Evolutionary conservation across 495 filamentous ascomycete genomes (phyloP), one percentile per base, ranked within the genome.

Genomic region (Penicillium chermesinum): DNA sequence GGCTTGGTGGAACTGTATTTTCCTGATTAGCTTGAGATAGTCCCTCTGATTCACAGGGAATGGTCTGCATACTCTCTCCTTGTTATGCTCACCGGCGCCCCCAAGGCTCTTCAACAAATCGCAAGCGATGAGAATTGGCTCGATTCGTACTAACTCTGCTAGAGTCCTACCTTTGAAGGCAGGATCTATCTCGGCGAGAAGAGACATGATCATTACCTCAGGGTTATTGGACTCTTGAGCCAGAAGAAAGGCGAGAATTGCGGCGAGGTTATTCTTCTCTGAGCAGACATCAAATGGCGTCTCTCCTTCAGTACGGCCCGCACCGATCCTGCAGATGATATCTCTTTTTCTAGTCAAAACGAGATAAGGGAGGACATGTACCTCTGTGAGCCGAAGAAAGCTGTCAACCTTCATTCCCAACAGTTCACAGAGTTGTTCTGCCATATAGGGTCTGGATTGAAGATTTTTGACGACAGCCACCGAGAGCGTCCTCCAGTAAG

Each of bases 401-500:
- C 85, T 80, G 19, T 78, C 63, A 2, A 95, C 77, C 38, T 79
- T 84, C 58, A 88, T 80, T 18, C 79, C 78, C 21, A 95, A 69
- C 32, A 96, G 59, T 49, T 94, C 88, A 15, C 90, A 87, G 14
- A 98, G 72, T 32, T 85, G 73, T 50, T 88, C 85, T 7, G 83
- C 83, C 55, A 88, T 87, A 58, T 95, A 86, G 33, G 94, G 93
- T 38, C 83, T 82, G 42, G 78, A 77, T 16, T 83, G 78, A 25
- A 96, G 64, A 51, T 95, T 88, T 62, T 89, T 89, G 13, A 90
- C 83, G 2, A 89, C 86, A 6, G 77, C 77, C 38, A 88, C 79
- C 6, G 88, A 88, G 38, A 98, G 73, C 14, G 75, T 91, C 52
- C 79, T 76, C 90, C 90, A 97, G 62, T 86, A 96, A 7, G 91